Evolutionary conservation across 345 rosid species (phyloP).

Genomic region (Linum usitatissimum): DNA sequence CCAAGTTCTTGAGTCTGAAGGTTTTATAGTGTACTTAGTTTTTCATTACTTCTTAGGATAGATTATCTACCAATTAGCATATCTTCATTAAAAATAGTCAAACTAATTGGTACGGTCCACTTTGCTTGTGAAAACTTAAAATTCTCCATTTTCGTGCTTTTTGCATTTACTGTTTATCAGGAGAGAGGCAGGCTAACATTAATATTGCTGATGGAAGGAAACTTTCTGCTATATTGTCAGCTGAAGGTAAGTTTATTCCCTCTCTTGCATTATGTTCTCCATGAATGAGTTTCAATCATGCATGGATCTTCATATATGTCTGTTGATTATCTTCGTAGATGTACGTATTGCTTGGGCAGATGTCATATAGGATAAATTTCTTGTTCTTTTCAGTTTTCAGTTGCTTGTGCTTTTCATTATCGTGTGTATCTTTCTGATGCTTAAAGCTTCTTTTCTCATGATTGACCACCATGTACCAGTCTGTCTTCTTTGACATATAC

Average conservation of each 20-base stretch:
- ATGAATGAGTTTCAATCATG: background rate
- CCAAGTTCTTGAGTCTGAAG: slow-evolving; percentile 87
- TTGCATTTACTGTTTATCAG: slow-evolving; percentile 20
- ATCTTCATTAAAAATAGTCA: background rate
- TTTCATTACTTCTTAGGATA: background rate
- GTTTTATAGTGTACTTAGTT: slow-evolving; percentile 10
- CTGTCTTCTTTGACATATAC: too few species aligned
- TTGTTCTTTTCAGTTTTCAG: background rate
- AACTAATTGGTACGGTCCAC: background rate
- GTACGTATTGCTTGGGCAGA: background rate
- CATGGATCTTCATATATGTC: background rate
- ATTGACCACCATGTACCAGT: background rate
- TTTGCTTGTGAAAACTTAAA: background rate
- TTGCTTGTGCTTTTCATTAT: background rate
- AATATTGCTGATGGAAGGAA: slow-evolving; percentile 84
- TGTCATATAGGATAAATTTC: background rate
- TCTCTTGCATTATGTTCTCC: background rate
- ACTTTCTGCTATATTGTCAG: slow-evolving; percentile 51
- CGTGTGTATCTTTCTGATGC: background rate
- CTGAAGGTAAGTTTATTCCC: slow-evolving; percentile 43
- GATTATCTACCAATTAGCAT: background rate
- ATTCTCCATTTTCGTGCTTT: background rate
- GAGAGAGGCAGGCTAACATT: slow-evolving; percentile 59
- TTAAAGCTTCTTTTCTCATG: background rate
- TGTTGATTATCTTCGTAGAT: background rate